Evolutionary conservation across 129 eudicot genomes (phyloP).

Genomic region (Saussurea involucrata): DNA sequence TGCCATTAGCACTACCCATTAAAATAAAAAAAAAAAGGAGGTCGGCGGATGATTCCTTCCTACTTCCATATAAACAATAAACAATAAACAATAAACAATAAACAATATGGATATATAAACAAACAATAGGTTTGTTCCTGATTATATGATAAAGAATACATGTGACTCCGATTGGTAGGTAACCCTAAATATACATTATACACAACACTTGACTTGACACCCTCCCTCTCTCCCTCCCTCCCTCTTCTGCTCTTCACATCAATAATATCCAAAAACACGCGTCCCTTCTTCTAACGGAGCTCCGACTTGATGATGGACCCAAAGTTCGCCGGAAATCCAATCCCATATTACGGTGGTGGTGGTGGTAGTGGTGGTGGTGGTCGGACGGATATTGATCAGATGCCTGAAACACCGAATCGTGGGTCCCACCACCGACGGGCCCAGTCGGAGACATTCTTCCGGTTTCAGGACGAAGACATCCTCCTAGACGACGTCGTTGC

Average conservation of each 20-base stretch:
- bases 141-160: background rate
- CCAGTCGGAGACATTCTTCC: conserved; percentile 81
- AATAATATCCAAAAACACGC: background rate
- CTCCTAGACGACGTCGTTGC: conserved; percentile 64
- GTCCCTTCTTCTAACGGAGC: background rate
- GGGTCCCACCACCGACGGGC: conserved; percentile 81
- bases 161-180: background rate
- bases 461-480: conserved; percentile 59
- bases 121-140: too few species aligned
- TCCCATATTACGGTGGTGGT: background rate
- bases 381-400: conserved; percentile 38
- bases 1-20: too few species aligned
- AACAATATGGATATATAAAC: too few species aligned
- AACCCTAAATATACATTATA: background rate
- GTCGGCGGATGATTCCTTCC: too few species aligned
- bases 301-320: conserved; percentile 36
- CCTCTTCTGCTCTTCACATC: background rate
- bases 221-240: too few species aligned
- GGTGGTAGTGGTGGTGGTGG: too few species aligned
- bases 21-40: too few species aligned
- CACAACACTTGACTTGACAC: too few species aligned
- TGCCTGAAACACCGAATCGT: conserved; percentile 54
- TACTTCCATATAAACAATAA: too few species aligned
- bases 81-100: too few species aligned
- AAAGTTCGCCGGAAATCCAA: conserved; percentile 49